phyloP scores from a whole-genome alignment of 768 basidiomycete genomes.

The Scleroderma bovista region DNA sequence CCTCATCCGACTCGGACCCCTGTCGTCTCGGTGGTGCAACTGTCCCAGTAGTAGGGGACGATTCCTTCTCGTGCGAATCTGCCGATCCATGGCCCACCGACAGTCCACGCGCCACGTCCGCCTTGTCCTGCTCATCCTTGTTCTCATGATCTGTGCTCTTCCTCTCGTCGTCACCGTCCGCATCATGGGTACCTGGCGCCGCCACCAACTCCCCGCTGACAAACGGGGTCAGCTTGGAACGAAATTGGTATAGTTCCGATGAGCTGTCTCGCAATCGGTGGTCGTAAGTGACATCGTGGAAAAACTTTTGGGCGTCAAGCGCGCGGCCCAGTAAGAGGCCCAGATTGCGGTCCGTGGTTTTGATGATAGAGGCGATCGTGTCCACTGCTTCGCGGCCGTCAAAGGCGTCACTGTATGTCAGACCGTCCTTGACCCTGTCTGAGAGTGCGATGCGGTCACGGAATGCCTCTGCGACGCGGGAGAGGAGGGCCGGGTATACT shows the following conservation, averaged over 20 bases:
- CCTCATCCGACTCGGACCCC: slow-evolving; percentile 51
- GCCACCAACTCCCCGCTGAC: slow-evolving; percentile 64
- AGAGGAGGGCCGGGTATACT: slow-evolving; percentile 94
- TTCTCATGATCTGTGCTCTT: slow-evolving; percentile 20
- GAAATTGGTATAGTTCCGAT: slow-evolving; percentile 90
- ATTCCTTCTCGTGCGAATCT: slow-evolving; percentile 32
- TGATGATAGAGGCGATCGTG: slow-evolving; percentile 96
- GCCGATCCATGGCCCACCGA: slow-evolving; percentile 29
- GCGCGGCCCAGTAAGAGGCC: slow-evolving; percentile 93
- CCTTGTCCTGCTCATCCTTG: slow-evolving; percentile 10
- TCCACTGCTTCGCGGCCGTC: slow-evolving; percentile 97
- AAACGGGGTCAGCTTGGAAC: slow-evolving; percentile 79
- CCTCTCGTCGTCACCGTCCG: slow-evolving; percentile 32
- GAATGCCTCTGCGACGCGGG: slow-evolving; percentile 92
- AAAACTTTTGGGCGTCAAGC: slow-evolving; percentile 96
- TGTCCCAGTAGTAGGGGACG: slow-evolving; percentile 21
- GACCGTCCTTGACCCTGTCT: slow-evolving; percentile 88
- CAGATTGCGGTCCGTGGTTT: slow-evolving; percentile 94
- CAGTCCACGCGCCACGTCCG: slow-evolving; percentile 16
- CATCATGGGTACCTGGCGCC: slow-evolving; percentile 11
- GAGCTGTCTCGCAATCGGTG: slow-evolving; percentile 88
- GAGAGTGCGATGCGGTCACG: slow-evolving; percentile 68
- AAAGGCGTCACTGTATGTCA: slow-evolving; percentile 94
- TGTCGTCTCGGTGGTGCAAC: slow-evolving; percentile 25
- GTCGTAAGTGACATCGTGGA: slow-evolving; percentile 99